Conservation (phyloP, 176 grass and related monocot genomes). For the Typha latifolia region DNA sequence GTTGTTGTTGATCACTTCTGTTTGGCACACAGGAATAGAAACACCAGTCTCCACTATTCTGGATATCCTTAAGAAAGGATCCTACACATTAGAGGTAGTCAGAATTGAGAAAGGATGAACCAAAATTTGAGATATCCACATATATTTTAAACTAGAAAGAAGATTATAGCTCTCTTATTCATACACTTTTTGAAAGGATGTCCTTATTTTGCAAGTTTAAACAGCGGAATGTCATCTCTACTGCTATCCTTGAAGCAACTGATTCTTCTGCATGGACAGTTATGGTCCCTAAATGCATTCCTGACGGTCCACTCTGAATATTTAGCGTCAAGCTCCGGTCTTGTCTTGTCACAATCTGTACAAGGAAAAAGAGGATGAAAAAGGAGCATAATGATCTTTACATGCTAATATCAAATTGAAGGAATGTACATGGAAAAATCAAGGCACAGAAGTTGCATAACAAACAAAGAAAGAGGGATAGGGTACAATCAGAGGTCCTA, state of each 20-base stretch:
- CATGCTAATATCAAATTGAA: background rate
- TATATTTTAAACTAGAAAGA: background rate
- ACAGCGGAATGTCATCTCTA: constrained; percentile 60
- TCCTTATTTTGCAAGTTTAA: constrained; percentile 73
- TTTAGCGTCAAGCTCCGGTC: constrained; percentile 52
- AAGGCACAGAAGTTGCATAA: background rate
- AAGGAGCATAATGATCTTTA: constrained; percentile 5
- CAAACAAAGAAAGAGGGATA: no score
- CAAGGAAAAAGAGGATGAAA: constrained; percentile 12
- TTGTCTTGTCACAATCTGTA: constrained; percentile 79
- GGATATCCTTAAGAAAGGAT: constrained; percentile 86
- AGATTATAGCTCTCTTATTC: constrained; percentile 7
- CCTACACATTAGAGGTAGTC: constrained; percentile 28
- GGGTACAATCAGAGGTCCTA: no score
- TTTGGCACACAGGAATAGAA: constrained; percentile 83
- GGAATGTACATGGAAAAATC: background rate
- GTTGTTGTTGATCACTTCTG: constrained; percentile 67
- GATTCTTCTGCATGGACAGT: constrained; percentile 78
- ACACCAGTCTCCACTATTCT: constrained; percentile 50
- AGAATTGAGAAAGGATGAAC: background rate
- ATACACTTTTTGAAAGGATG: constrained; percentile 87
- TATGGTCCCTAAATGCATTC: constrained; percentile 43
- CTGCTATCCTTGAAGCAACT: constrained; percentile 51
- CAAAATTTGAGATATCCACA: background rate
- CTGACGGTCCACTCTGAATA: constrained; percentile 33